Conservation (phyloP, 768 basidiomycete genomes). For the Hypholoma fasciculare region DNA sequence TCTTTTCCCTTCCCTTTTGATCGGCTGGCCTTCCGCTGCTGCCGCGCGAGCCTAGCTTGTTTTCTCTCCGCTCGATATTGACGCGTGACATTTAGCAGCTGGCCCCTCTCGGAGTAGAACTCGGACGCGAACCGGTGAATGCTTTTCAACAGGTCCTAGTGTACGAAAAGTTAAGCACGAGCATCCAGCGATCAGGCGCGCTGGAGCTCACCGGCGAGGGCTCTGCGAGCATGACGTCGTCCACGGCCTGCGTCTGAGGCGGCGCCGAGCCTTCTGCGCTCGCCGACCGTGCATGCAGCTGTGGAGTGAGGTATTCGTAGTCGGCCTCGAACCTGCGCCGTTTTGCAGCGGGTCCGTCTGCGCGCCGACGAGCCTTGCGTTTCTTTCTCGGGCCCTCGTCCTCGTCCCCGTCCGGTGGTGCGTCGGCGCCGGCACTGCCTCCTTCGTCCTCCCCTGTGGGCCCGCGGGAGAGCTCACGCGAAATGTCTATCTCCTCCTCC, state of each 20-base stretch:
- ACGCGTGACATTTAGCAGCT: constrained; percentile 52
- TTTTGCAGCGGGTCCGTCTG: background rate
- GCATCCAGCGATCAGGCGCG: too few species aligned
- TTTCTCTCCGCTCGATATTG: constrained; percentile 46
- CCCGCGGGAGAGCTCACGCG: too few species aligned
- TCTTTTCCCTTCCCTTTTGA: constrained; percentile 1
- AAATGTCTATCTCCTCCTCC: too few species aligned
- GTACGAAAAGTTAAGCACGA: too few species aligned
- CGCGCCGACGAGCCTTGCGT: background rate
- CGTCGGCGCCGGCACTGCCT: constrained; percentile 1
- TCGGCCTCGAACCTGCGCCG: background rate
- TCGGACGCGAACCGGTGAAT: constrained; percentile 46
- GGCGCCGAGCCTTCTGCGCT: background rate
- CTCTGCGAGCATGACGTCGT: constrained; percentile 12
- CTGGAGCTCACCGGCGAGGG: constrained; percentile 35
- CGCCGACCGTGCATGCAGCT: background rate
- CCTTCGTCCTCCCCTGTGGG: too few species aligned
- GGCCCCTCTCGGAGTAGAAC: constrained; percentile 64
- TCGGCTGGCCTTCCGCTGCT: background rate
- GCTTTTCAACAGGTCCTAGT: constrained; percentile 48
- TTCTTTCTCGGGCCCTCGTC: constrained; percentile 7
- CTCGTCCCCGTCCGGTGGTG: constrained; percentile 10
- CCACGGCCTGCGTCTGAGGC: background rate
- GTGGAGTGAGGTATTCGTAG: background rate
- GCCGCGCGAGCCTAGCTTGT: constrained; percentile 19